Evolutionary conservation across 257 asterid genomes (phyloP), one percentile per base, ranked within the genome.

Genomic region (Voacanga thouarsii): DNA sequence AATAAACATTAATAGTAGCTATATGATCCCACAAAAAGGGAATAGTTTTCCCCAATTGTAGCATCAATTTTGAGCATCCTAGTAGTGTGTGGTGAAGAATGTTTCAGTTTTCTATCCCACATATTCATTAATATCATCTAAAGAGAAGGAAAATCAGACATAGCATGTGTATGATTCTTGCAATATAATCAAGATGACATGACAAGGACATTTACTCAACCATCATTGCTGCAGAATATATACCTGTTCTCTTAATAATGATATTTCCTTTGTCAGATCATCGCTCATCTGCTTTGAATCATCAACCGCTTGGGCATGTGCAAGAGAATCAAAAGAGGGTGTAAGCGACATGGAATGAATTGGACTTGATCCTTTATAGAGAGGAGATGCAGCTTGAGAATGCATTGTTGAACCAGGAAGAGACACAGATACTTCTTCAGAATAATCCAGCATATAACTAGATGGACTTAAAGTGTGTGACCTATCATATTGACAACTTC

Each of bases 221-320:
- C 59, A 6, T 75, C 51, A 39, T 21, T 57, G 12, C 47, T 60
- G 39, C 30, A 68, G 65, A 72, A 24, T 14, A n/a, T 78, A 80
- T 82, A 91, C 96, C 91, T 87, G 96, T 77, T 89, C 90, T 80
- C 83, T 87, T 59, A 89, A 79, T 57, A 86, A 73, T 24, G 87
- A 84, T 75, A 91, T 82, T 83, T 91, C 96, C 64, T 86, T 84
- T 44, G 67, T 61, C 61, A 86, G 84, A 65, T 81, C 81, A 26
- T 84, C 89, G 50, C 76, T 80, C 80, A 84, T 81, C 72, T 75
- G 87, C 77, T 88, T 85, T 50, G 82, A 65, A 83, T 78, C 81
- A 83, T 83, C 90, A 64, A 71, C 39, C 66, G 63, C 83, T 80
- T 83, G 86, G 65, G 64, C 85, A 83, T 65, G 72, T 60, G 85